A percentile compares a stretch with the other conserved stretches of the same genome.
Conservation (phyloP, 495 filamentous ascomycete species). For the Daldinia bambusicola region DNA sequence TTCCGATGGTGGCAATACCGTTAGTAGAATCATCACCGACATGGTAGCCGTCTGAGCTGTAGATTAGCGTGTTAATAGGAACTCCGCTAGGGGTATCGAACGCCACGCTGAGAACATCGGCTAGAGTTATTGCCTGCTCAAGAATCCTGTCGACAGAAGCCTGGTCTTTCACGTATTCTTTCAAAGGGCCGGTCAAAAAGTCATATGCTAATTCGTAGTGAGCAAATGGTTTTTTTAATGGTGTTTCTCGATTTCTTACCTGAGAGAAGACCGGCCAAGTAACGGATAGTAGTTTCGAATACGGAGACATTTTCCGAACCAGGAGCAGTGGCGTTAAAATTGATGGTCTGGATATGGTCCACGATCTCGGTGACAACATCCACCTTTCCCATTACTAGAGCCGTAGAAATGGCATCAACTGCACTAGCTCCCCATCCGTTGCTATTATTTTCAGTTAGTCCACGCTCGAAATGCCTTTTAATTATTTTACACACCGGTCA, state of each 20-base stretch:
- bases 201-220: constrained; percentile 69
- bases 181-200: constrained; percentile 75
- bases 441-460: constrained; percentile 52
- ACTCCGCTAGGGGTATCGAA: constrained; percentile 82
- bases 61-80: constrained; percentile 76
- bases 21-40: constrained; percentile 64
- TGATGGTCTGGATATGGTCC: constrained; percentile 70
- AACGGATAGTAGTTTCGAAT: constrained; percentile 93
- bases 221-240: background rate
- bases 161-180: constrained; percentile 59
- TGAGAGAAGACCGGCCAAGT: constrained; percentile 81
- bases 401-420: constrained; percentile 84
- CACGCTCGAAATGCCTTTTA: constrained; percentile 7
- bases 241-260: constrained; percentile 46
- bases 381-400: constrained; percentile 76
- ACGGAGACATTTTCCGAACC: constrained; percentile 69
- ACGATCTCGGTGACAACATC: constrained; percentile 76
- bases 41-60: constrained; percentile 59
- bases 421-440: constrained; percentile 91
- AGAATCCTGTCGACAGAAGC: constrained; percentile 67
- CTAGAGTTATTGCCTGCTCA: constrained; percentile 73
- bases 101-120: constrained; percentile 76
- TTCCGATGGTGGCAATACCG: constrained; percentile 76
- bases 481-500: constrained; percentile 66
- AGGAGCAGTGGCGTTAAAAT: constrained; percentile 69